Evolutionary conservation across 2,329 filamentous ascomycete species (phyloP), one percentile per base, ranked within the genome.

Genomic region (Sordariomycetes sp.): DNA sequence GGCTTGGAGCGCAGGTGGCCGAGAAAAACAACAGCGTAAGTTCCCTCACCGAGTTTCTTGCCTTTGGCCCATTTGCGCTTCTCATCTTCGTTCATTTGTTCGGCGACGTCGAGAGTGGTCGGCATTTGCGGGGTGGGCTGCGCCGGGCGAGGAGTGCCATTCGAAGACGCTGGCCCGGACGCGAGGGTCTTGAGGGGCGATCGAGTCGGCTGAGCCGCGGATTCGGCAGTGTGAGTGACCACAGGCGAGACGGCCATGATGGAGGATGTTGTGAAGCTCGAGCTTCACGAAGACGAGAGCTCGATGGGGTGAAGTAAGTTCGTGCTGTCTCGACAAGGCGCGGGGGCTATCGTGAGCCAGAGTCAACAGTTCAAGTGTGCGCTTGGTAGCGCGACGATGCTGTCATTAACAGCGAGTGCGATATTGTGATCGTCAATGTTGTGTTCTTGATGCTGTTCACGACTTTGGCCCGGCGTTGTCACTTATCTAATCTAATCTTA

Each of bases 21-120:
- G 34, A 88, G 77, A 66, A 87, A 95, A 50, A 98, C 92, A 50
- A 93, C 81, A 54, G 92, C 92, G 57, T 98, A 98, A 43, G 92
- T 96, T 65, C 92, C 92, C 60, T 94, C 86, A 57, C 92, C 92
- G 39, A 98, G 76, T 54, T 92, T 92, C 56, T 84, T 87, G 51
- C 86, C 86, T 66, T 93, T 94, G 44, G 92, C 75, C 57, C 94
- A 98, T 67, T 92, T 94, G 45, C 75, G 72, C 58, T 87, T 86
- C 50, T 86, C 82, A 33, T 82, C 76, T 38, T 85, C 79, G 52
- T 90, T 90, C 55, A 88, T 70, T 53, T 86, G 80, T 58, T 90
- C 84, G n/a, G 83, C 70, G n/a, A 79, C 56, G 48, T 81, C 76
- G 37, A 75, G 60, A 12, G 59, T 63, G 17, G 37, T 27, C 17